Percentiles rank a stretch among this genome's conserved stretches.
Conservation (phyloP, 495 filamentous ascomycete genomes). For the Trichocladium antarcticum region DNA sequence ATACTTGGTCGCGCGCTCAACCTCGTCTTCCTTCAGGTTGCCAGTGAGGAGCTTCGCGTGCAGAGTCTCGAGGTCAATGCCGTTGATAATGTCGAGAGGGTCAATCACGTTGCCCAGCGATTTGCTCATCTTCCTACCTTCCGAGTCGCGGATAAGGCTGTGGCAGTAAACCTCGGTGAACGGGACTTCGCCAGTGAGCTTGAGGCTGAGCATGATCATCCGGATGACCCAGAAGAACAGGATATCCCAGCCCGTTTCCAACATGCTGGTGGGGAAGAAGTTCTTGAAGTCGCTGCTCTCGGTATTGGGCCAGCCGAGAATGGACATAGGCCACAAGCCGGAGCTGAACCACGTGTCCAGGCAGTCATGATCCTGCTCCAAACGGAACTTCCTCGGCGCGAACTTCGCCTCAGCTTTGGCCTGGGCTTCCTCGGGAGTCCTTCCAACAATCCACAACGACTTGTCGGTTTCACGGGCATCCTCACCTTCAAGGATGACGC, state of each 20-base stretch:
- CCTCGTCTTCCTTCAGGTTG: slow-evolving; percentile 65
- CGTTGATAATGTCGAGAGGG: slow-evolving; percentile 67
- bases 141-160: slow-evolving; percentile 58
- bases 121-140: slow-evolving; percentile 78
- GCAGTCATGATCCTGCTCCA: slow-evolving; percentile 58
- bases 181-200: slow-evolving; percentile 58
- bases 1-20: slow-evolving; percentile 60
- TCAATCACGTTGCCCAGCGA: slow-evolving; percentile 76
- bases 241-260: slow-evolving; percentile 83
- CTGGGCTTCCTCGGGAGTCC: slow-evolving; percentile 34
- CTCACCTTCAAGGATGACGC: slow-evolving; percentile 58
- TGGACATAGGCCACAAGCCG: slow-evolving; percentile 72
- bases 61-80: slow-evolving; percentile 54
- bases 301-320: slow-evolving; percentile 64
- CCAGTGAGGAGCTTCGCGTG: slow-evolving; percentile 59
- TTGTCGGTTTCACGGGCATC: slow-evolving; percentile 42
- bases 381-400: slow-evolving; percentile 54
- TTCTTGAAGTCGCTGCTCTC: slow-evolving; percentile 54
- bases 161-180: slow-evolving; percentile 76
- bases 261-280: slow-evolving; percentile 60
- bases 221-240: slow-evolving; percentile 74
- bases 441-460: slow-evolving; percentile 53
- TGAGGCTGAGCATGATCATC: slow-evolving; percentile 74
- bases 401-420: slow-evolving; percentile 40
- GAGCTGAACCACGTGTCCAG: slow-evolving; percentile 80